These are phyloP conservation scores for Phascolomyces articulosus DNA, from an alignment of 371 early-diverging fungal species.

Conservation along the genomic window DNA sequence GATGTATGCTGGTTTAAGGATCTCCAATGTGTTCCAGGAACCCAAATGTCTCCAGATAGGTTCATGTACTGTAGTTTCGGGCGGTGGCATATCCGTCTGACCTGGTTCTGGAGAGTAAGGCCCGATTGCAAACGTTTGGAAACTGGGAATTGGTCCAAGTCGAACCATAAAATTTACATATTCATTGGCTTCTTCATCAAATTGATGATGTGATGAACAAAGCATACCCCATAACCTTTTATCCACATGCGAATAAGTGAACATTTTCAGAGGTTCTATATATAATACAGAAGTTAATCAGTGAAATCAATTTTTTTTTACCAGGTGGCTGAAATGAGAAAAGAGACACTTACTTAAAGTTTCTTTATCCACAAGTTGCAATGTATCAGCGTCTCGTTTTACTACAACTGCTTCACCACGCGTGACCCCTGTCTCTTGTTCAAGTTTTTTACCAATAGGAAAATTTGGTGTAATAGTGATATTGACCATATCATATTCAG, in stretches of 20 bases:
- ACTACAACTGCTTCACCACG: constrained; percentile 46
- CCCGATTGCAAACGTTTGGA: constrained; percentile 37
- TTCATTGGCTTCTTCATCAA: constrained; percentile 52
- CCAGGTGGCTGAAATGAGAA: no score
- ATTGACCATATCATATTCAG: constrained; percentile 60
- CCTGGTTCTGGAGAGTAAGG: constrained; percentile 28
- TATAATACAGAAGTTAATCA: not conserved
- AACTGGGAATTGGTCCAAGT: constrained; percentile 45
- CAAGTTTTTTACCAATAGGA: constrained; percentile 45
- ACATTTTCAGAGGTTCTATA: constrained; percentile 53
- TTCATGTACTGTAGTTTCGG: constrained; percentile 30
- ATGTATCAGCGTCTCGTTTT: constrained; percentile 60
- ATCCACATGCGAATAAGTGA: constrained; percentile 53
- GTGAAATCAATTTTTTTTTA: no score
- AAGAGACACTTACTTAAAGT: constrained; percentile 33
- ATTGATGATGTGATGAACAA: constrained; percentile 55
- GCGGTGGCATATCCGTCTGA: constrained; percentile 17
- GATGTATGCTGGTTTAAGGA: constrained; percentile 56
- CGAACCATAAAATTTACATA: constrained; percentile 55
- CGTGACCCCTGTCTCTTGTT: constrained; percentile 35
- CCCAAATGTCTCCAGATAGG: constrained; percentile 53
- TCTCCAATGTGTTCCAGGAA: constrained; percentile 42
- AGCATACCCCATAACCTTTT: constrained; percentile 48
- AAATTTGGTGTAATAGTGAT: constrained; percentile 70
- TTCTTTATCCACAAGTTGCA: constrained; percentile 61